Base-by-base conservation (phyloP, 257 asterid genomes). In the Anisodus tanguticus region DNA sequence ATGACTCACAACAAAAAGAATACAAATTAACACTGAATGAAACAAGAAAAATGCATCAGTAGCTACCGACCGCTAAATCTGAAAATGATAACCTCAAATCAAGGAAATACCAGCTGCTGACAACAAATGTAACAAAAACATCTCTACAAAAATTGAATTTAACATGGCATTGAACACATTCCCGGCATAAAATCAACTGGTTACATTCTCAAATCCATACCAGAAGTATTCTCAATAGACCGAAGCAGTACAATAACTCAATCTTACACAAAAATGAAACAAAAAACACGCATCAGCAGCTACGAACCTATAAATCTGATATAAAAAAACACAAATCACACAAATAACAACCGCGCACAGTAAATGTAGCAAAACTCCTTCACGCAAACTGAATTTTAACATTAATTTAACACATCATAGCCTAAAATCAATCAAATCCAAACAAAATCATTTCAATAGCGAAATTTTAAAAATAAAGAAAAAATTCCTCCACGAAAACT, bases 1-100 rank as follows among this genome's bases (percentile, higher is more conserved):
- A 85, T 74, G 81, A 86, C 89, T 87, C 88, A 59, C 82, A 43
- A n/a, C 71, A 15, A 31, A 63, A 71, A 4, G 64, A 35, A 71
- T 31, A 31, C 5, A 66, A 67, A 55, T 19, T 22, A 41, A 45
- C 19, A n/a, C 8, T 43, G 59, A 58, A 37, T 9, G 41, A 39
- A 66, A 55, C 26, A 64, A 47, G 53, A 69, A 51, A 5, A 62
- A n/a, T 85, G 9, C 35, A 31, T 31, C 35, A 31, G 35, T 31
- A 31, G 35, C 35, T 31, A 31, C 35, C 35, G 35, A 31, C 35
- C 16, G 17, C 47, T 26, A 7, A 57, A 58, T 47, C 82, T 41
- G 58, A 59, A 49, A 45, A 62, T 26, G 78, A 35, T 13, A 55
- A 79, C 69, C 78, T 26, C 19, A 69, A 31, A 79, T 19, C 80